Conservation (phyloP, 257 asterid species). For the Nicotiana knightiana region DNA sequence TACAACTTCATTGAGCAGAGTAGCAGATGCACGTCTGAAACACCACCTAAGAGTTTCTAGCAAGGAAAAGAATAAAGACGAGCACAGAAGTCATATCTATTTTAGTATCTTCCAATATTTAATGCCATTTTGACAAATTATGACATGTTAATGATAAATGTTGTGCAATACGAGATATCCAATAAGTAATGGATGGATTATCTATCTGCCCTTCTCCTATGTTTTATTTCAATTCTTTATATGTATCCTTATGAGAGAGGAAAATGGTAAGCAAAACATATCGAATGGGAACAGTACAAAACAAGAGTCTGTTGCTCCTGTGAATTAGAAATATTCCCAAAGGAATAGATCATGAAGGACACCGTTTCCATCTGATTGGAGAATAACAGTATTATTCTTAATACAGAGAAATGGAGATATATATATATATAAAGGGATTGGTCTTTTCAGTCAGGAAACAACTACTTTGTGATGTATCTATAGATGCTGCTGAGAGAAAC, state of each 20-base stretch:
- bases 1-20: background rate
- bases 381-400: background rate
- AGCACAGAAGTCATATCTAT: background rate
- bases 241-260: background rate
- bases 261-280: background rate
- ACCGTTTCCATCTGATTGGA: background rate
- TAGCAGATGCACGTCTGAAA: background rate
- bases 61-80: background rate
- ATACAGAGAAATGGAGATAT: background rate
- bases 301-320: background rate
- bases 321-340: background rate
- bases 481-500: background rate
- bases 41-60: background rate
- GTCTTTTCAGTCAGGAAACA: background rate
- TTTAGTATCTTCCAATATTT: background rate
- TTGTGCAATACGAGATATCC: background rate
- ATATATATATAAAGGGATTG: background rate
- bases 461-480: background rate
- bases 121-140: background rate
- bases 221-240: background rate
- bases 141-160: background rate
- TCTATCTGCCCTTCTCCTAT: background rate
- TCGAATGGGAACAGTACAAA: background rate
- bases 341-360: background rate
- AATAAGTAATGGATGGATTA: background rate